These are phyloP conservation scores for Rhizoclosmatium globosum DNA, from an alignment of 192 early-diverging fungal genomes.

Conservation along the genomic window DNA sequence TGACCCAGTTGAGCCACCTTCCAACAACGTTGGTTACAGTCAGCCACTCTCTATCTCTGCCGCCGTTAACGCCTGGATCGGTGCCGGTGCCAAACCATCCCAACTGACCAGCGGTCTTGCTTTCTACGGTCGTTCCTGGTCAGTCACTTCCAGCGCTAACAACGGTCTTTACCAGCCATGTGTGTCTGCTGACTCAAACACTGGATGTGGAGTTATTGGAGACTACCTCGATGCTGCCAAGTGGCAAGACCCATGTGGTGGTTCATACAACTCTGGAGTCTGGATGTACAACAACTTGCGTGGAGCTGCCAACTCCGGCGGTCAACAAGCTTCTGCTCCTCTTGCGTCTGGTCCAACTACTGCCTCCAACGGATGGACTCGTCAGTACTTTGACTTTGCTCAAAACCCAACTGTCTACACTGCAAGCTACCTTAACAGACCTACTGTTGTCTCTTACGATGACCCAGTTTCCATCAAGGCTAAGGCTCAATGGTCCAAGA, in stretches of 20 bases:
- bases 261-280: constrained; percentile 46
- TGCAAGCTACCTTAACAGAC: constrained; percentile 42
- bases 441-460: constrained; percentile 79
- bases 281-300: constrained; percentile 73
- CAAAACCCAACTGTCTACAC: constrained; percentile 63
- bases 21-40: constrained; percentile 21
- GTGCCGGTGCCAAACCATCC: neutral
- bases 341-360: constrained; percentile 31
- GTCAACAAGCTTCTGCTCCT: neutral
- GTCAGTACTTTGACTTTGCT: constrained; percentile 61
- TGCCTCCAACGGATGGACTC: constrained; percentile 61
- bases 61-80: constrained; percentile 9
- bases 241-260: neutral
- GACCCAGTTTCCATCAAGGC: constrained; percentile 68
- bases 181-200: neutral
- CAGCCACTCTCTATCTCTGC: neutral
- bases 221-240: constrained; percentile 20
- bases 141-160: constrained; percentile 1
- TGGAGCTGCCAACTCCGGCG: constrained; percentile 55
- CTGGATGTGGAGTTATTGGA: constrained; percentile 5
- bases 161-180: constrained; percentile 21
- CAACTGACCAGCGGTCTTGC: constrained; percentile 19
- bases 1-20: constrained; percentile 14
- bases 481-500: constrained; percentile 67
- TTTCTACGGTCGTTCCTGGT: constrained; percentile 29